Conservation (phyloP, 805 yeast genomes). For the Hanseniaspora vineae region DNA sequence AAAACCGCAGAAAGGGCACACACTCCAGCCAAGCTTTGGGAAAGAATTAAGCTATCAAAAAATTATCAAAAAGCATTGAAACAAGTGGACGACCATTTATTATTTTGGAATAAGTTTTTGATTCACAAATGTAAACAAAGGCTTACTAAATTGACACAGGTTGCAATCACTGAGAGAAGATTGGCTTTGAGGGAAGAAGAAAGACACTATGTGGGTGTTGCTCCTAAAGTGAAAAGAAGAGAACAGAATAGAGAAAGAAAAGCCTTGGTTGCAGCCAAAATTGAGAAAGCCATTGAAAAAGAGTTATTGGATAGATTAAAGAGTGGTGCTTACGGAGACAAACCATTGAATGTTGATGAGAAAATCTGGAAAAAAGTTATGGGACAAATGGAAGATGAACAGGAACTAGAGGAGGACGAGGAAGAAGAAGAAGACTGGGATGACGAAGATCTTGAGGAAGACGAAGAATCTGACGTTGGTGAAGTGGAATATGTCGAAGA, state of each 20-base stretch:
- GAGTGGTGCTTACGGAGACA: conserved; percentile 97
- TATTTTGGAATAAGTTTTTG: conserved; percentile 87
- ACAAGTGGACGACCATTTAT: conserved; percentile 77
- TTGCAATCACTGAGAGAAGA: conserved; percentile 89
- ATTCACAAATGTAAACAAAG: conserved; percentile 94
- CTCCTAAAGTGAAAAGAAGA: conserved; percentile 89
- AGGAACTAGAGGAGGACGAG: conserved; percentile 36
- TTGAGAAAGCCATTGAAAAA: conserved; percentile 92
- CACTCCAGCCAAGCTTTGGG: conserved; percentile 91
- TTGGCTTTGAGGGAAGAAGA: conserved; percentile 84
- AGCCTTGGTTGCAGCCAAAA: conserved; percentile 92
- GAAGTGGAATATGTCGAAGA: conserved; percentile 79
- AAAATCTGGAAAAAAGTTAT: conserved; percentile 90
- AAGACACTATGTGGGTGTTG: conserved; percentile 83
- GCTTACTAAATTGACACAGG: conserved; percentile 87
- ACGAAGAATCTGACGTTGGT: conserved; percentile 39
- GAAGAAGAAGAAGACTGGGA: conserved; percentile 35
- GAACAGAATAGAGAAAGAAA: conserved; percentile 92
- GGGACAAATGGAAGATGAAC: conserved; percentile 67
- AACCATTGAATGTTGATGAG: conserved; percentile 93
- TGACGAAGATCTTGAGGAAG: conserved; percentile 32
- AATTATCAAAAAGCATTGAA: conserved; percentile 78
- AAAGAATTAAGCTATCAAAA: conserved; percentile 78
- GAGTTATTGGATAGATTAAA: conserved; percentile 88
- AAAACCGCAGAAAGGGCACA: conserved; percentile 97